Evolutionary conservation across 306 rosid genomes (phyloP), one percentile per base, ranked within the genome.

Genomic region (Prunus mira): DNA sequence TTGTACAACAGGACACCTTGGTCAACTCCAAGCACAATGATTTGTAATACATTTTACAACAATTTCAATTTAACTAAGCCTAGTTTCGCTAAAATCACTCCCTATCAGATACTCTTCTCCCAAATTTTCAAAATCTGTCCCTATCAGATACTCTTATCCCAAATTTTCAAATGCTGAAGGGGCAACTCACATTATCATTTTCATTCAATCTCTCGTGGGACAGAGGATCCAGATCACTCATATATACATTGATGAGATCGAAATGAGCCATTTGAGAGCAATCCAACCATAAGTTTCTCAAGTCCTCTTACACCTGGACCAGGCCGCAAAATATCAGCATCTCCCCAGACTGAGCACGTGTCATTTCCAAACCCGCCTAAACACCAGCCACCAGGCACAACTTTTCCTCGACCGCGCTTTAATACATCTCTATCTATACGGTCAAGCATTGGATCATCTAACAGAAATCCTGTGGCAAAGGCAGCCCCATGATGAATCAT

Each of bases 331-430:
- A 95, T 82, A 61, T 83, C 84, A 11, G 99, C 97, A 88, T 95
- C 93, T 63, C 99, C 99, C 99, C 99, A 95, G 8, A 84, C 88
- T 6, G 89, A 79, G 76, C 99, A 95, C 0, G 97, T 85, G 69
- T 18, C 83, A 61, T 95, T 95, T 70, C 87, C 89, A 64, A 89
- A 74, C 86, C 85, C 93, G 25, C 97, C 98, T 77, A 92, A 75
- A 85, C 99, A 95, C 99, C 99, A 95, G 14, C 99, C 99, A 72
- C 99, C 98, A 0, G 99, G 97, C 78, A 89, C 87, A 63, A 85
- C 87, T 1, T 84, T 80, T 25, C 86, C 71, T 13, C 65, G 79
- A 30, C 75, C 61, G 19, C 96, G 91, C 24, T 84, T 78, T 86
- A 95, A 75, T 54, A 92, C 61, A 58, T 92, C 88, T 38, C 24